These are phyloP conservation scores for Sarocladium brachiariae DNA, from an alignment of 2,329 filamentous ascomycete species.

Conservation along the genomic window DNA sequence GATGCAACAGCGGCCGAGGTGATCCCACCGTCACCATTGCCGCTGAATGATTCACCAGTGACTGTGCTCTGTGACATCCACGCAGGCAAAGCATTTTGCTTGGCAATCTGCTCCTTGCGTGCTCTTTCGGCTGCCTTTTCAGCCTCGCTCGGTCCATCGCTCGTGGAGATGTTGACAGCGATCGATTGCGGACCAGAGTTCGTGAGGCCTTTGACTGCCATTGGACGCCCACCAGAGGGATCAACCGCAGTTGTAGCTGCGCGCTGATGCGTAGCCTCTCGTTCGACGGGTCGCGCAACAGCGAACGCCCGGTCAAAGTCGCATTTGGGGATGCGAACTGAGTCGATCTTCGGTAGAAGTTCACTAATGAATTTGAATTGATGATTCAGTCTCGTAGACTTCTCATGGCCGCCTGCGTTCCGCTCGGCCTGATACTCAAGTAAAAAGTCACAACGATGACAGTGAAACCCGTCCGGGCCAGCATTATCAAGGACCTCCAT, in stretches of 20 bases:
- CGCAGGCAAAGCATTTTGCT: constrained; percentile 61
- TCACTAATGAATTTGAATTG: constrained; percentile 75
- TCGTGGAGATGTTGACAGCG: constrained; percentile 61
- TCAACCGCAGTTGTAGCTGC: constrained; percentile 54
- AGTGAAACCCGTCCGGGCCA: constrained; percentile 68
- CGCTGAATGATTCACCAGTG: constrained; percentile 50
- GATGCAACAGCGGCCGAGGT: constrained; percentile 25
- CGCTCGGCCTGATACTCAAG: constrained; percentile 62
- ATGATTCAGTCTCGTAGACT: constrained; percentile 67
- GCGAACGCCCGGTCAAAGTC: constrained; percentile 64
- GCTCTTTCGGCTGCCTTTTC: constrained; percentile 58
- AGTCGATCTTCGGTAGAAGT: constrained; percentile 69
- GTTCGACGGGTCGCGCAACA: constrained; percentile 55
- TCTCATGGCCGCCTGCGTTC: constrained; percentile 63
- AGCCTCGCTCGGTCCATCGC: constrained; percentile 58
- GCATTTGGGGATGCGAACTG: constrained; percentile 65
- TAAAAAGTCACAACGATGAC: constrained; percentile 65
- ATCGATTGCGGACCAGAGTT: constrained; percentile 63
- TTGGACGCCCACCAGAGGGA: constrained; percentile 46
- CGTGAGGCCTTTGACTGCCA: constrained; percentile 61
- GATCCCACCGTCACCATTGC: neutral
- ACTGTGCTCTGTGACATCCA: constrained; percentile 70
- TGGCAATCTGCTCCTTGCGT: constrained; percentile 58
- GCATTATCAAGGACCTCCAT: constrained; percentile 81
- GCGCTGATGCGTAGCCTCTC: constrained; percentile 61